phyloP scores from a whole-genome alignment of 805 yeast species.

The Ogataea corticis region DNA sequence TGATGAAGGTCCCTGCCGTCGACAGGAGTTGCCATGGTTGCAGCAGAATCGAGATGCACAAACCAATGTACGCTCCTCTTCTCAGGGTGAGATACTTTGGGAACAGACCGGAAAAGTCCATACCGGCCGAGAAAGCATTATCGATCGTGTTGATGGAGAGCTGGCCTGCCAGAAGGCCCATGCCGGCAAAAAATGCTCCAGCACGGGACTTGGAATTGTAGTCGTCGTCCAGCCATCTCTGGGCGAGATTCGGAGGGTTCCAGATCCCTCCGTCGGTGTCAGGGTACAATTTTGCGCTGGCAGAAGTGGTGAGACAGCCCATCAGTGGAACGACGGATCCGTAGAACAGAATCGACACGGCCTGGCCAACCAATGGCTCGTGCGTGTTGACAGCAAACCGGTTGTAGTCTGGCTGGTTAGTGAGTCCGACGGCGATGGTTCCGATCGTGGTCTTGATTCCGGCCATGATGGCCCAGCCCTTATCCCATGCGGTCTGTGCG shows the following conservation, averaged over 20 bases:
- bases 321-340: conserved; percentile 33
- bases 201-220: conserved; percentile 41
- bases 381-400: conserved; percentile 33
- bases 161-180: conserved; percentile 38
- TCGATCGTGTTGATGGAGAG: conserved; percentile 41
- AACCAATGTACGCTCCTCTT: conserved; percentile 47
- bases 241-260: conserved; percentile 45
- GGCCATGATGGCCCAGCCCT: conserved; percentile 43
- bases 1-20: conserved; percentile 35
- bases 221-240: conserved; percentile 35
- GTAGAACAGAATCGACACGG: conserved; percentile 10
- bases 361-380: conserved; percentile 16
- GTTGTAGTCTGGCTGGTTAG: conserved; percentile 44
- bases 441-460: conserved; percentile 43
- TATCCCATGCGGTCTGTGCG: conserved; percentile 26
- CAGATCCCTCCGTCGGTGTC: conserved; percentile 44
- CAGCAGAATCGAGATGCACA: conserved; percentile 34
- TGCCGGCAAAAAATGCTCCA: conserved; percentile 48
- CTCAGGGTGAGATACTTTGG: conserved; percentile 44
- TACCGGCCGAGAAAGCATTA: conserved; percentile 47
- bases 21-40: conserved; percentile 44
- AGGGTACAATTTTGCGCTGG: conserved; percentile 42
- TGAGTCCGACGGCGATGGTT: conserved; percentile 38
- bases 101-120: conserved; percentile 49
- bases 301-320: conserved; percentile 52